Conservation (phyloP, 2,329 filamentous ascomycete genomes). For the Cryphonectria japonica region DNA sequence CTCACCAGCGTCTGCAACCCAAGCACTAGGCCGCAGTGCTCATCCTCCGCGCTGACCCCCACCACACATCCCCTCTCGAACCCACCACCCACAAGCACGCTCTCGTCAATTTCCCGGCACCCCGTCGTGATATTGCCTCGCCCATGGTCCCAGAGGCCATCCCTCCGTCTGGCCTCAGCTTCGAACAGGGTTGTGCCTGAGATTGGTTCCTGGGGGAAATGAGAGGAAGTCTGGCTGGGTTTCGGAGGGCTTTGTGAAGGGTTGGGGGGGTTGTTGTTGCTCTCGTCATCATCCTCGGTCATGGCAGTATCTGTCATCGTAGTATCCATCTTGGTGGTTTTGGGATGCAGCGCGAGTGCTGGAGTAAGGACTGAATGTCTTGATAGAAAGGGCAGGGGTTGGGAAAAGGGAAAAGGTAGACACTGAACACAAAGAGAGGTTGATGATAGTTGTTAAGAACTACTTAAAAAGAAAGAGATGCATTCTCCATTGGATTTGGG, state of each 20-base stretch:
- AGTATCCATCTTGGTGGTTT: neutral
- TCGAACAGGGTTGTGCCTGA: slow-evolving; percentile 48
- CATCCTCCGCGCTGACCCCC: slow-evolving; percentile 58
- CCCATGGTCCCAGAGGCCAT: slow-evolving; percentile 38
- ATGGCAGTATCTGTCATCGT: neutral
- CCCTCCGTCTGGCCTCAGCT: slow-evolving; percentile 43
- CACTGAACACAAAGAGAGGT: neutral
- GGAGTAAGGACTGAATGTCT: neutral
- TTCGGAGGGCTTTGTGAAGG: neutral
- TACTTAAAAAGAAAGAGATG: neutral
- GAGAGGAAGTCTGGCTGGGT: neutral
- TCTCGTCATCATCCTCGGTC: neutral
- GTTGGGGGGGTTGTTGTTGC: neutral
- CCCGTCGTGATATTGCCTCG: slow-evolving; percentile 43
- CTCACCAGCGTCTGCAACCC: slow-evolving; percentile 32
- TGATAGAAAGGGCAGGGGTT: neutral
- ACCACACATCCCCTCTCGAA: slow-evolving; percentile 56
- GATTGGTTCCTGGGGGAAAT: slow-evolving; percentile 39
- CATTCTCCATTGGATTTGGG: neutral
- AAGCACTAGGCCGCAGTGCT: slow-evolving; percentile 52
- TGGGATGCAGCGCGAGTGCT: neutral
- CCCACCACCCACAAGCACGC: slow-evolving; percentile 46
- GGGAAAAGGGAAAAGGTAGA: neutral
- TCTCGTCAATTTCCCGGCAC: slow-evolving; percentile 53
- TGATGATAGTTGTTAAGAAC: neutral